These are phyloP conservation scores for Inga oerstediana DNA, from an alignment of 306 rosid genomes.

Conservation along the genomic window DNA sequence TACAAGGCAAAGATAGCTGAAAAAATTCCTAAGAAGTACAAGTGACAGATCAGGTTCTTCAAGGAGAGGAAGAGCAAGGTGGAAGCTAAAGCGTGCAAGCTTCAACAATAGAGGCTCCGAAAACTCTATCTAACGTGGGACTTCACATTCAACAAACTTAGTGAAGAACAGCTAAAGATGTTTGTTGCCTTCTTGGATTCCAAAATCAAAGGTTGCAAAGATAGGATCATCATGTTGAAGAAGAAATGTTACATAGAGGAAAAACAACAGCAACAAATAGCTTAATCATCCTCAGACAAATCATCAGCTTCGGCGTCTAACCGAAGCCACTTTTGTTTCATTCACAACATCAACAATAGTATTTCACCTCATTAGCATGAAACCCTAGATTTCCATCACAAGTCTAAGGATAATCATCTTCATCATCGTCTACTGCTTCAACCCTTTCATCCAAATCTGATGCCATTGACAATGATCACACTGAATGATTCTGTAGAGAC, in stretches of 20 bases:
- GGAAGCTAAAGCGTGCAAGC: constrained; percentile 2
- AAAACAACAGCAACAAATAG: neutral
- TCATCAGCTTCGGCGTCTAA: neutral
- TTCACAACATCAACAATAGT: neutral
- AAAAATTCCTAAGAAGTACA: neutral
- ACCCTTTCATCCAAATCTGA: neutral
- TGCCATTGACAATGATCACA: neutral
- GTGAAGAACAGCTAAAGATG: too few species aligned
- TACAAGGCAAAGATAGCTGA: too few species aligned
- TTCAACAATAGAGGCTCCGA: neutral
- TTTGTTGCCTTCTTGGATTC: too few species aligned
- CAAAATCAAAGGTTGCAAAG: too few species aligned
- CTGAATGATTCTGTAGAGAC: neutral
- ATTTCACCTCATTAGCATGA: neutral
- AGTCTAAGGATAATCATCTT: neutral
- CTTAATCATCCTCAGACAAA: neutral
- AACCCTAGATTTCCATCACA: neutral
- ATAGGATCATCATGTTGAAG: too few species aligned
- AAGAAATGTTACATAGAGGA: too few species aligned
- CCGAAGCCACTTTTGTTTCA: neutral
- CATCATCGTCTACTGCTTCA: neutral
- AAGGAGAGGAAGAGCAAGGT: constrained; percentile 24
- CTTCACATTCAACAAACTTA: neutral
- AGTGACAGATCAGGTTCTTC: constrained; percentile 19
- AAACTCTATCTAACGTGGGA: constrained; percentile 38